phyloP scores from a whole-genome alignment of 768 basidiomycete genomes.

The Cyclocybe cylindracea region DNA sequence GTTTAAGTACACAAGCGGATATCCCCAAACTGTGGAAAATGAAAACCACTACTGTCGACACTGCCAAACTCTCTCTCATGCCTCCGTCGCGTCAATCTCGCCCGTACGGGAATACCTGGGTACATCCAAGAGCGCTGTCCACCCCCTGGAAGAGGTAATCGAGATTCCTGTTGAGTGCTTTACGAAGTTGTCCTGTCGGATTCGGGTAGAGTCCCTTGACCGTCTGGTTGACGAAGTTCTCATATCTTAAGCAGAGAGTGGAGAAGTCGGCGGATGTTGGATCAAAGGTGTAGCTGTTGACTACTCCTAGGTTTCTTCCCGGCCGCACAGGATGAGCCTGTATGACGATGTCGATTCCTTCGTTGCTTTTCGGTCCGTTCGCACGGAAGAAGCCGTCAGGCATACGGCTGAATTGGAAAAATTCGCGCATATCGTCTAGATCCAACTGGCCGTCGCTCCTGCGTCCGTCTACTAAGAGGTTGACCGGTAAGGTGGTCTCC shows the following conservation, averaged over 20 bases:
- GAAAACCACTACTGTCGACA: not conserved
- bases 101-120: conserved; percentile 16
- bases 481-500: conserved; percentile 18
- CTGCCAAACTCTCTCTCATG: not conserved
- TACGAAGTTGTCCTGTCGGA: conserved; percentile 11
- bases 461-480: conserved; percentile 24
- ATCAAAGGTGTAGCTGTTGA: conserved; percentile 16
- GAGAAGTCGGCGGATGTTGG: conserved; percentile 13
- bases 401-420: not conserved
- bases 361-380: too few relatives aligned
- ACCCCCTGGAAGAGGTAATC: conserved; percentile 9
- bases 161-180: conserved; percentile 14
- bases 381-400: too few relatives aligned
- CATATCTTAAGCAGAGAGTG: conserved; percentile 15
- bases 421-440: conserved; percentile 15
- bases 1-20: too few relatives aligned
- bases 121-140: conserved; percentile 2
- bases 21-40: too few relatives aligned
- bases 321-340: conserved; percentile 13
- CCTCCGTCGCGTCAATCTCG: not conserved
- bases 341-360: not conserved
- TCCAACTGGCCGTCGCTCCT: conserved; percentile 14
- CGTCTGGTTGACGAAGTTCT: conserved; percentile 16
- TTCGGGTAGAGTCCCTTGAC: conserved; percentile 17
- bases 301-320: conserved; percentile 12